These are phyloP conservation scores for Leccinum fibrillosum DNA, from an alignment of 768 basidiomycete species.

Conservation along the genomic window DNA sequence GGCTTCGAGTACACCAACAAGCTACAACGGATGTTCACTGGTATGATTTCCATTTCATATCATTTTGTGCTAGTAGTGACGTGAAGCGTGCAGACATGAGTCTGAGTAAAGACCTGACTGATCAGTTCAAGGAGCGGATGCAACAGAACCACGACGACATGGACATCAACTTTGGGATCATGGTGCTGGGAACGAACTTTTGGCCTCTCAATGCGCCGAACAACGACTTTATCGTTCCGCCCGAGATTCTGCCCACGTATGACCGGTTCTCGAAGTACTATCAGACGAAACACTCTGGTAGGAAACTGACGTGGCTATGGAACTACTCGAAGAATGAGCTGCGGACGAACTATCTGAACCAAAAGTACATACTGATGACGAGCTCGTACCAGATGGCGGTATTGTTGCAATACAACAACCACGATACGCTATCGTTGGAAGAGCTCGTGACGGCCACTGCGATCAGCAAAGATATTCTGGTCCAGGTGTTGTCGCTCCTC, in stretches of 20 bases:
- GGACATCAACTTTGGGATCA: slow-evolving; percentile 87
- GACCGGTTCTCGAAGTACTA: slow-evolving; percentile 93
- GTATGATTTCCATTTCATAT: slow-evolving; percentile 37
- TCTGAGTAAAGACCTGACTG: slow-evolving; percentile 91
- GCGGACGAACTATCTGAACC: slow-evolving; percentile 86
- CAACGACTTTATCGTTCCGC: slow-evolving; percentile 86
- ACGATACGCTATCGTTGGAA: slow-evolving; percentile 79
- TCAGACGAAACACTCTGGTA: slow-evolving; percentile 88
- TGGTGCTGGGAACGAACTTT: slow-evolving; percentile 93
- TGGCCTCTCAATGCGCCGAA: slow-evolving; percentile 88
- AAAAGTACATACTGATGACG: slow-evolving; percentile 95
- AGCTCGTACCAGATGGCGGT: slow-evolving; percentile 95
- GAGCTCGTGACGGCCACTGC: slow-evolving; percentile 79
- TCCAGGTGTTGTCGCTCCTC: slow-evolving; percentile 57
- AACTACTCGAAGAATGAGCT: slow-evolving; percentile 97
- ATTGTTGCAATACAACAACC: slow-evolving; percentile 89
- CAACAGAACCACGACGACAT: slow-evolving; percentile 80
- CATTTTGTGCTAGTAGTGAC: slow-evolving; percentile 1
- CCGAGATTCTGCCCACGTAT: slow-evolving; percentile 83
- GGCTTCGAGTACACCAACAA: slow-evolving; percentile 98
- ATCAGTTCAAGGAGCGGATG: slow-evolving; percentile 93
- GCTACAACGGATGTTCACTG: slow-evolving; percentile 94
- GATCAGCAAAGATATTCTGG: slow-evolving; percentile 76
- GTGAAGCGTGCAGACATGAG: slow-evolving; percentile 72
- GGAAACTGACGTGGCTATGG: slow-evolving; percentile 98